These are phyloP conservation scores for Claviceps africana DNA, from an alignment of 2,329 filamentous ascomycete species.

Conservation along the genomic window DNA sequence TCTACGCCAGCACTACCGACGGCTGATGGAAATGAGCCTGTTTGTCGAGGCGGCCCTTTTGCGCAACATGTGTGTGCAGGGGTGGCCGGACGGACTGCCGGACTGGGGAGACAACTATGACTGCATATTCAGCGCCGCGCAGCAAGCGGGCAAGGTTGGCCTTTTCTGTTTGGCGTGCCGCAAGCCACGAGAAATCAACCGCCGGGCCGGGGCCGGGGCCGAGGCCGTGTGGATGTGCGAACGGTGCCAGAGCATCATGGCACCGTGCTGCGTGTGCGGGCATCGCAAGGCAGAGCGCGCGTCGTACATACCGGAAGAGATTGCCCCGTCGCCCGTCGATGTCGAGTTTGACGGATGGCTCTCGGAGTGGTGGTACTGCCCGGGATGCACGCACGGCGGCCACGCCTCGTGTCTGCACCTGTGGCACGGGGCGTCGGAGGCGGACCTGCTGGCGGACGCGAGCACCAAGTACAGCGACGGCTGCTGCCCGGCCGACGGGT, in stretches of 20 bases:
- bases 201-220: slow-evolving; percentile 25
- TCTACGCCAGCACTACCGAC: slow-evolving; percentile 44
- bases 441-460: slow-evolving; percentile 8
- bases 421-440: slow-evolving; percentile 36
- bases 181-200: slow-evolving; percentile 41
- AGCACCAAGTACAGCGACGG: slow-evolving; percentile 32
- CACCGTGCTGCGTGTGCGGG: slow-evolving; percentile 44
- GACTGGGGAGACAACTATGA: slow-evolving; percentile 42
- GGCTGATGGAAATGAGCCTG: slow-evolving; percentile 44
- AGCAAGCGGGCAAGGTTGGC: slow-evolving; percentile 38
- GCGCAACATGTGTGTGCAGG: slow-evolving; percentile 45
- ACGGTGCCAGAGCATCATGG: slow-evolving; percentile 37
- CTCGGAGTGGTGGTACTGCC: slow-evolving; percentile 48
- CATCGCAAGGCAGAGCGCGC: slow-evolving; percentile 36
- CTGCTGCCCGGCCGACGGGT: slow-evolving; percentile 51
- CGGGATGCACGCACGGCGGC: slow-evolving; percentile 47
- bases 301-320: slow-evolving; percentile 21
- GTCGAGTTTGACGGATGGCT: slow-evolving; percentile 13
- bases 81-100: slow-evolving; percentile 37
- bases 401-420: slow-evolving; percentile 44
- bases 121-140: slow-evolving; percentile 37
- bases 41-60: slow-evolving; percentile 47
- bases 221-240: slow-evolving; percentile 45
- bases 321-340: slow-evolving; percentile 13
- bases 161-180: slow-evolving; percentile 42